Evolutionary conservation across 768 basidiomycete genomes (phyloP), one percentile per base, ranked within the genome.

Genomic region (Phylloporus arenicola): DNA sequence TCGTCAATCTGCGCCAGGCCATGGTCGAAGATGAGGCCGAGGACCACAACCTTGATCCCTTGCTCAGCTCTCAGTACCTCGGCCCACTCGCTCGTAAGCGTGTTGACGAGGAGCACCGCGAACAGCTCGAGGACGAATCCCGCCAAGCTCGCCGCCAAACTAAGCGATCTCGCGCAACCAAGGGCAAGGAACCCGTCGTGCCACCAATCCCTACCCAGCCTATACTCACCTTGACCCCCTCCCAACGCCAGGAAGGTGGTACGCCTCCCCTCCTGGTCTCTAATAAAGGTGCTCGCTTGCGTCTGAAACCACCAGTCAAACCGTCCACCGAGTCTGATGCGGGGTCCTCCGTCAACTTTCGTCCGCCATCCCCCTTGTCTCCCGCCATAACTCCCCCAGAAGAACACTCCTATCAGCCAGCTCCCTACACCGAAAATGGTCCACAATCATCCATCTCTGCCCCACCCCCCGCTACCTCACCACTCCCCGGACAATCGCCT

Each of bases 1-100:
- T 73, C 51, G 60, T 52, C 31, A 82, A 78, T 61, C 65, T 80
- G 22, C 75, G 75, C 42, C 72, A 73, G 51, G 78, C 76, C 25
- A 68, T 74, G 60, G 67, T 60, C 9, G 80, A 82, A 55, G 66
- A 69, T 38, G 66, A 68, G 7, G 56, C 58, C 29, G 76, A 78
- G 57, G 75, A 76, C 57, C 70, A 76, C 57, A 63, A 61, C 41
- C 41, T 70, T 48, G 75, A 83, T 64, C 75, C 78, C 25, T 50
- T 76, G 17, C 65, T 73, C 50, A 57, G 62, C 47, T 74, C 80
- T 47, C 73, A 75, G 52, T 73, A 79, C 56, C 43, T 76, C 52
- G 74, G 74, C 10, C 71, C 77, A 38, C 60, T 70, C 27, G 69
- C 75, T 47, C 69, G 73, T 44, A 73, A 74, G 52, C 74, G 72